Base-by-base conservation (phyloP, 2,329 filamentous ascomycete genomes). In the Curvularia sp. region DNA sequence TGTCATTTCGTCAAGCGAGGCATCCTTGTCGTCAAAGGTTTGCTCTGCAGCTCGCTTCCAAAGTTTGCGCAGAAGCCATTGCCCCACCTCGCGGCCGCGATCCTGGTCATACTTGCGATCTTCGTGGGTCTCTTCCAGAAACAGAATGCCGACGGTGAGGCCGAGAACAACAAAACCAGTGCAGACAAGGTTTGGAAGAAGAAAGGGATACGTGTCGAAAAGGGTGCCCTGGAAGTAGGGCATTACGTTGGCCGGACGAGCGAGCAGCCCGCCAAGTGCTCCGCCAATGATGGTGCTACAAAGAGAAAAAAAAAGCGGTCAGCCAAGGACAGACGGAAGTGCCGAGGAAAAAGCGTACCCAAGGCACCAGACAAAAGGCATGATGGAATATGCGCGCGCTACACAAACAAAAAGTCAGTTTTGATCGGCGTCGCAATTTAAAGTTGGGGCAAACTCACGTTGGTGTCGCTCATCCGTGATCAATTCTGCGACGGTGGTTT, bases 301-400 rank as follows among this genome's bases (percentile, higher is more conserved):
- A 68, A 70, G 66, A 23, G 61, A 62, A 64, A 68, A 70, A 67
- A 23, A 62, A 62, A 65, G 69, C 67, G 60, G 56, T 68, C 69
- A 74, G 66, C 34, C 23, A 53, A 47, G 61, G 63, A 50, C 56
- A 47, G 53, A 57, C 50, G 38, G 38, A 54, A 46, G 57, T 36
- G 36, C 46, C 36, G 25, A 60, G 59, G 55, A 59, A 57, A 62
- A 62, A 69, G 75, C 51, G 79, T 82, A 92, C 83, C 95, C 95
- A 72, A 99, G 84, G 74, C 93, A 97, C 95, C 95, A 99, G 25
- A 98, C 92, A 75, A 97, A 92, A 6, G 95, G 95, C 93, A 99
- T 97, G 67, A 98, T 93, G 12, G 94, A 92, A 79, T 96, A 99
- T 49, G 94, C 95, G 69, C 92, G 91, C 67, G 93, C 90, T 93